Conservation (phyloP, 768 basidiomycete species). For the Galerina marginata region DNA sequence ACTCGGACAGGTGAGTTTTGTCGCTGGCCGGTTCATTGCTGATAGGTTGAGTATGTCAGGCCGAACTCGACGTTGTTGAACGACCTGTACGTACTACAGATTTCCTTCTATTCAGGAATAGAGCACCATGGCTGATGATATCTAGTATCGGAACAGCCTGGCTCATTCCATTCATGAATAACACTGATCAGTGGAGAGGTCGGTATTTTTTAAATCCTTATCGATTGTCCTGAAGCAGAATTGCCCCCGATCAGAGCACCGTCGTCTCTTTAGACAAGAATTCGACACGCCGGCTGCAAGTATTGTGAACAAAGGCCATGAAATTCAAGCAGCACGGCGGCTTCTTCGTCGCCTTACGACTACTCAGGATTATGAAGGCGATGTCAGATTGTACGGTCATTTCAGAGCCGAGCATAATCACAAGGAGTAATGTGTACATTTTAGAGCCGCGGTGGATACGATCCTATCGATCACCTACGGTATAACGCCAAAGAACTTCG, state of each 20-base stretch:
- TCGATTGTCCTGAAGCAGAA: neutral
- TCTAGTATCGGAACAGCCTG: neutral
- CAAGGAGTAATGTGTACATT: neutral
- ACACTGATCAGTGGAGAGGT: conserved; percentile 3
- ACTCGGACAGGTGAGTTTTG: conserved; percentile 3
- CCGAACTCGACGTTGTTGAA: conserved; percentile 2
- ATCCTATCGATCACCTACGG: conserved; percentile 6
- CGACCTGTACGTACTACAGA: neutral
- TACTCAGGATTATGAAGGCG: conserved; percentile 4
- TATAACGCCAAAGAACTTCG: conserved; percentile 5
- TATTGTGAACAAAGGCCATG: neutral
- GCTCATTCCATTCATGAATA: conserved; percentile 7
- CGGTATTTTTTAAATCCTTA: neutral
- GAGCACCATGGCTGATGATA: neutral
- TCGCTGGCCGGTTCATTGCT: neutral
- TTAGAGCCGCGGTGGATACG: conserved; percentile 2
- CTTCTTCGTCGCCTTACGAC: neutral
- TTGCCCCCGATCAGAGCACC: neutral
- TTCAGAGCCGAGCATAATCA: too few species aligned
- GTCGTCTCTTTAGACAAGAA: conserved; percentile 4
- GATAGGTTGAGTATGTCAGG: neutral
- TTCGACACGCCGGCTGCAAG: conserved; percentile 1
- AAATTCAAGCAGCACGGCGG: conserved; percentile 2
- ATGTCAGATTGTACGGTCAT: neutral
- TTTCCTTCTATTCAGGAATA: too few species aligned